These are phyloP conservation scores for Quaeritorhiza haematococci DNA, from an alignment of 371 early-diverging fungal genomes.

Conservation along the genomic window DNA sequence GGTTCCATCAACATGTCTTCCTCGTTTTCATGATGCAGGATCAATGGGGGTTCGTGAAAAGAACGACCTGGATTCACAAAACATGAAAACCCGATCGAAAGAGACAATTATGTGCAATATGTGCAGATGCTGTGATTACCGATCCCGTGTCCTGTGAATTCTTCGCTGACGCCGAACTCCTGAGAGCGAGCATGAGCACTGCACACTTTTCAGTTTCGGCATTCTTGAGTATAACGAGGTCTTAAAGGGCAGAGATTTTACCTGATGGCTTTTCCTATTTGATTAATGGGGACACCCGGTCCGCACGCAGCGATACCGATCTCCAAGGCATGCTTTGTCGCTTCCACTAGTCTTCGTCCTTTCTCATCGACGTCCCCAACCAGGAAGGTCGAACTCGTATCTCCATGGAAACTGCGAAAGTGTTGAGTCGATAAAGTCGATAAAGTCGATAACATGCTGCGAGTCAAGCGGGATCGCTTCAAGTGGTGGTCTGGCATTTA, in stretches of 20 bases:
- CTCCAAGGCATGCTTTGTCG: conserved; percentile 67
- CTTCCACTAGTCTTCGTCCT: conserved; percentile 58
- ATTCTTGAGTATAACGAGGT: not conserved
- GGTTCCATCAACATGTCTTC: conserved; percentile 61
- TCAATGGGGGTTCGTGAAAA: conserved; percentile 36
- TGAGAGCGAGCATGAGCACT: conserved; percentile 46
- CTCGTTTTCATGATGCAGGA: conserved; percentile 40
- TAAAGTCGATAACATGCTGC: conserved; percentile 36
- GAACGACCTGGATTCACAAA: conserved; percentile 13
- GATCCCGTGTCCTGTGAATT: conserved; percentile 85
- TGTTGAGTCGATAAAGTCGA: not conserved
- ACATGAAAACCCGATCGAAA: conserved; percentile 39
- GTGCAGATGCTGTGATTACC: conserved; percentile 47
- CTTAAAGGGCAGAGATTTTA: conserved; percentile 18
- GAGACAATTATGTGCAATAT: conserved; percentile 54
- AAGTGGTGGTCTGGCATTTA: not conserved
- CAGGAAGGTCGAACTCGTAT: conserved; percentile 76
- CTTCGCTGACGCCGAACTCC: conserved; percentile 52
- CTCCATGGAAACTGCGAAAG: conserved; percentile 65
- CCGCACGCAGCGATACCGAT: conserved; percentile 67
- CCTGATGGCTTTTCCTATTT: conserved; percentile 71
- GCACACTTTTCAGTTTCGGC: not conserved
- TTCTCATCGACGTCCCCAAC: conserved; percentile 74
- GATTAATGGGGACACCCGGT: conserved; percentile 68
- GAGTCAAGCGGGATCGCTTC: conserved; percentile 45